A percentile compares a stretch with the other conserved stretches of the same genome.
phyloP scores from a whole-genome alignment of 495 filamentous ascomycete species.

The Trypethelium eluteriae region DNA sequence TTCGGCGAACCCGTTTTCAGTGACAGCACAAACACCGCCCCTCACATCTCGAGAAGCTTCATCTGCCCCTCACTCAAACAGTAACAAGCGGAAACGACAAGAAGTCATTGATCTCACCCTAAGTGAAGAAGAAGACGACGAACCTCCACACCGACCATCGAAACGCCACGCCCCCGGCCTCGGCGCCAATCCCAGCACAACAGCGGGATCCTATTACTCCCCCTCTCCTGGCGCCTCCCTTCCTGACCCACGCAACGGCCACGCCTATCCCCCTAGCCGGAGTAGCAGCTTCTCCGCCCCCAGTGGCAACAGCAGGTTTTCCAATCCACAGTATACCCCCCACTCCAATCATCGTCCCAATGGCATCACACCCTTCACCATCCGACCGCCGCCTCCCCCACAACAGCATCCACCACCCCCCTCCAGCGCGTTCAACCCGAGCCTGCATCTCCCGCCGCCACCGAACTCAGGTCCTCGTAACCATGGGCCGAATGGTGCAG shows the following conservation, averaged over 20 bases:
- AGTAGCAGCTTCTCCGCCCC: slow-evolving; percentile 4
- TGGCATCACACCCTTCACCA: slow-evolving; percentile 10
- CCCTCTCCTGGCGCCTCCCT: slow-evolving; percentile 6
- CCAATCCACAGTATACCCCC: slow-evolving; percentile 5
- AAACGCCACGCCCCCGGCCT: slow-evolving; percentile 17
- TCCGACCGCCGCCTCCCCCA: slow-evolving; percentile 14
- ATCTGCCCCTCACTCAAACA: slow-evolving; percentile 32
- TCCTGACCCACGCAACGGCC: slow-evolving; percentile 5
- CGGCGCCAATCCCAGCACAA: neutral
- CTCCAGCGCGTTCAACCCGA: neutral
- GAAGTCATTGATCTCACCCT: slow-evolving; percentile 74
- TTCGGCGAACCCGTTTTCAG: slow-evolving; percentile 28
- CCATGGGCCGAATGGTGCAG: neutral
- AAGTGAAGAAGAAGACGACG: slow-evolving; percentile 68
- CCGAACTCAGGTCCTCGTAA: neutral
- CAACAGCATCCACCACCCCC: neutral
- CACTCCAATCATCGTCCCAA: slow-evolving; percentile 6
- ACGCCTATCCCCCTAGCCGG: slow-evolving; percentile 14
- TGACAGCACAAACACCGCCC: slow-evolving; percentile 41
- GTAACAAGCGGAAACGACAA: slow-evolving; percentile 54
- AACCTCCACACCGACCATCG: slow-evolving; percentile 34
- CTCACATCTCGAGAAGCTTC: slow-evolving; percentile 50
- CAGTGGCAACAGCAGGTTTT: neutral
- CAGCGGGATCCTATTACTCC: slow-evolving; percentile 2
- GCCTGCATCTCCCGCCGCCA: neutral